Evolutionary conservation across 495 filamentous ascomycete species (phyloP), one percentile per base, ranked within the genome.

Genomic region (Trichoderma orchidacearum): DNA sequence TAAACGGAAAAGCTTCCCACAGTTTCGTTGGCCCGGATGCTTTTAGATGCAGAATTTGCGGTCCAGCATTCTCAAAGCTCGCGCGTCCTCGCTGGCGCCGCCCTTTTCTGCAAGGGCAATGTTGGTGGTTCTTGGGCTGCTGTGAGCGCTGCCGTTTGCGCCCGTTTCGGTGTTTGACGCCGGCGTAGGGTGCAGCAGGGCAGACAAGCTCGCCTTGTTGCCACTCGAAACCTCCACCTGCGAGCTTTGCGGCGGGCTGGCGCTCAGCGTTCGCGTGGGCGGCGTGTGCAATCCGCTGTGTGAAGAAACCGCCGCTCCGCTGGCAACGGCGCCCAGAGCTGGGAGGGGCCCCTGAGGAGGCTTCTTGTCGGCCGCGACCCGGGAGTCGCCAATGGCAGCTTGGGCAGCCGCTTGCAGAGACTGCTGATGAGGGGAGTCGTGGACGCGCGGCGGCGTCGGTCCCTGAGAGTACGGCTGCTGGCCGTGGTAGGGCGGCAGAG

Each of bases 131-230:
- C 63, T 61, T 3, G 69, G 70, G 3, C 70, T 72, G 55, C 64
- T 68, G 36, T 58, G 34, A 3, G 68, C 70, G 30, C 70, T 73
- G 21, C 63, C 67, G 32, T 54, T 69, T 48, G 58, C 66, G 4
- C 60, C 64, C 1, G 69, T 58, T 17, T 74, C 71, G 28, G 69
- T 69, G 61, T 56, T 68, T 2, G 61, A 13, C 7, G 41, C 18
- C 21, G 70, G 58, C 0, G 66, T 64, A 4, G 68, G 64, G 50
- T 72, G 69, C 1, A 70, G 62, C 17, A 67, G 61, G 1, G 64
- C 67, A 6, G 68, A 70, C 4, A 74, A 57, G 57, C 69, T 72
- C 0, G 64, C 66, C 59, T 70, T 72, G 18, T 62, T 72, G 28
- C 63, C 21, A 57, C 57, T 36, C 29, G 59, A 56, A 54, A 36